Evolutionary conservation across 768 basidiomycete species (phyloP), one percentile per base, ranked within the genome.

Genomic region (Royoungia palumana): DNA sequence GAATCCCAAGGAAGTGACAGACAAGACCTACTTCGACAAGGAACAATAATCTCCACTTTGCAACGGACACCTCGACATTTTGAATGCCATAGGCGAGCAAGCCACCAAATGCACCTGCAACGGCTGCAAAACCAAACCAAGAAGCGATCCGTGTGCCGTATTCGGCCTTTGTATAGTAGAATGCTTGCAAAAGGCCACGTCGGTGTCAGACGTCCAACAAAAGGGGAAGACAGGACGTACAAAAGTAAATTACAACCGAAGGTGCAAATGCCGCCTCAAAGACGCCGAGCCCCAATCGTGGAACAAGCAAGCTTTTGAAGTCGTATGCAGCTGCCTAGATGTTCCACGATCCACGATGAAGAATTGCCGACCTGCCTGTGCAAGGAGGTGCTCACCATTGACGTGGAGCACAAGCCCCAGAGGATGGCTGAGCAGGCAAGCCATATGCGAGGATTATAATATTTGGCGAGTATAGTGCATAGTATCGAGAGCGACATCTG

Each of bases 401-500:
- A 71, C 2, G 83, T 82, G 8, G 88, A 87, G 21, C 78, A 81
- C 12, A 82, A 41, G 6, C 88, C 87, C 87, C 88, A 90, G 10
- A 86, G 79, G 20, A 86, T 69, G 11, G 85, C 81, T 36, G 82
- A 77, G 32, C 70, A 68, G 16, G 83, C 83, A 44, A 89, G 75
- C 82, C 83, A 90, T 30, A 78, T 49, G 17, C 79, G 75, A 17
- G 88, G 88, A 20, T 72, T 80, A 54, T 79, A 78, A 34, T 85
- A 72, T 61, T 89, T 90, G 17, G 86, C 83, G 1, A 73, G 57
- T 22, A 89, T 61, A 1, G 81, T 82, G 9, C 80, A 84, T 1
- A 87, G 88, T 32, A 88, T 71, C 69, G 85, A 82, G 51, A 72
- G 81, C 10, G 88, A 47, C 49, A 89, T 85, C 86, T 89, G 57